Base-by-base conservation (phyloP, 2,329 filamentous ascomycete genomes). In the Orbilia brochopaga region DNA sequence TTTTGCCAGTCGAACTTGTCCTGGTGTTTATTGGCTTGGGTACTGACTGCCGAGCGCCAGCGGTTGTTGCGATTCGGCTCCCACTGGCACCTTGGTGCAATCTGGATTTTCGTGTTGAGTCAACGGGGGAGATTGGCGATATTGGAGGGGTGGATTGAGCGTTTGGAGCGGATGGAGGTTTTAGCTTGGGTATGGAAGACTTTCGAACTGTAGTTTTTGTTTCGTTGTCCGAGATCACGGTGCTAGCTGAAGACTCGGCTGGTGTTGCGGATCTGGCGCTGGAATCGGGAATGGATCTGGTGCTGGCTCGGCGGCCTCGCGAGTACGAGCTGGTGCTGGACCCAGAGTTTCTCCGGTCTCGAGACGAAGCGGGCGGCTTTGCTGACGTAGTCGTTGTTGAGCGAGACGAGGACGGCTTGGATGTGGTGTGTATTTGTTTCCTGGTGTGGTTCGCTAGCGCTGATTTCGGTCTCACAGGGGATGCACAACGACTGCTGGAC, bases 401-500 rank as follows among this genome's bases (percentile, higher is more conserved):
- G 23, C 65, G 65, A 24, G 65, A 58, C 21, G 58, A 62, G 8
- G n/a, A 15, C 52, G 53, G 54, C 48, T 61, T 62, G 11, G 46
- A 24, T 32, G 54, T 32, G 11, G 44, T 44, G 11, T 48, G 7
- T 46, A 57, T 55, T 48, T 51, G 44, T 21, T 69, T 69, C 48
- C 19, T 69, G n/a, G 65, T 24, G 62, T 69, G 65, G 61, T 58
- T 69, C 62, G 65, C 65, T 48, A 69, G 35, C 2, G 65, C 61
- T n/a, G 65, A 69, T 50, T 69, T 69, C 19, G 65, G 62, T 53
- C 65, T 69, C 35, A 69, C 55, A 40, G 65, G 65, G 30, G 65
- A 69, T 5, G 65, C 65, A 54, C 65, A 69, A 42, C 65, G 65
- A 35, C 65, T 69, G 53, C 65, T 69, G 24, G 65, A 69, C 48